Conservation (phyloP, 768 basidiomycete genomes). For the Collybiopsis confluens region DNA sequence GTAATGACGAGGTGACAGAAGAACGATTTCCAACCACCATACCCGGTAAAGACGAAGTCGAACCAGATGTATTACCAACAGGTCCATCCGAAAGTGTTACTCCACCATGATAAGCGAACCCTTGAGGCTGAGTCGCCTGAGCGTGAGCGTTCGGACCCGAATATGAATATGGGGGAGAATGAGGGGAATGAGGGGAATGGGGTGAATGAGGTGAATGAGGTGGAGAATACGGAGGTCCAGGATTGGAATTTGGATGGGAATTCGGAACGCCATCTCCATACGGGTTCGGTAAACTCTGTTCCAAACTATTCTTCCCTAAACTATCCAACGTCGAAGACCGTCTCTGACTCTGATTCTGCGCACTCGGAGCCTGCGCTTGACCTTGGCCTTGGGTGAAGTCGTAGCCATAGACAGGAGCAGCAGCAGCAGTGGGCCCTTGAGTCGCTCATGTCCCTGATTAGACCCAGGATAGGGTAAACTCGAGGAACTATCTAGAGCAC, state of each 20-base stretch:
- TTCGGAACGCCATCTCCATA: not conserved
- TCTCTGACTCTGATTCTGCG: not conserved
- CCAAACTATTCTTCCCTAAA: not conserved
- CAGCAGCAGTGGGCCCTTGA: too few species aligned
- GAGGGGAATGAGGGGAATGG: not conserved
- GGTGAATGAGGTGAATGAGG: not conserved
- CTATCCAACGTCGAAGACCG: not conserved
- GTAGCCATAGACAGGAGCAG: too few species aligned
- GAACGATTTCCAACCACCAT: too few species aligned
- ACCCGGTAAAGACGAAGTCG: too few species aligned
- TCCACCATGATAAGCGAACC: too few species aligned
- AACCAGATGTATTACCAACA: too few species aligned
- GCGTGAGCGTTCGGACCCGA: not conserved
- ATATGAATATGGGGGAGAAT: not conserved
- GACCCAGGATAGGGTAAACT: constrained; percentile 4
- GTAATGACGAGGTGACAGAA: too few species aligned
- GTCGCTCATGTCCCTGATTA: not conserved
- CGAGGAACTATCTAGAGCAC: not conserved
- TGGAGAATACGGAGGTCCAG: too few species aligned
- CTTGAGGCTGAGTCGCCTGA: too few species aligned
- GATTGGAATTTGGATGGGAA: not conserved
- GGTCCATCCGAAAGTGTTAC: too few species aligned
- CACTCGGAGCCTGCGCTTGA: not conserved
- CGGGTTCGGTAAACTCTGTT: constrained; percentile 3
- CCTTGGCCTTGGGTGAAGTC: not conserved